Evolutionary conservation across 495 filamentous ascomycete genomes (phyloP).

Genomic region (Friedmanniomyces endolithicus): DNA sequence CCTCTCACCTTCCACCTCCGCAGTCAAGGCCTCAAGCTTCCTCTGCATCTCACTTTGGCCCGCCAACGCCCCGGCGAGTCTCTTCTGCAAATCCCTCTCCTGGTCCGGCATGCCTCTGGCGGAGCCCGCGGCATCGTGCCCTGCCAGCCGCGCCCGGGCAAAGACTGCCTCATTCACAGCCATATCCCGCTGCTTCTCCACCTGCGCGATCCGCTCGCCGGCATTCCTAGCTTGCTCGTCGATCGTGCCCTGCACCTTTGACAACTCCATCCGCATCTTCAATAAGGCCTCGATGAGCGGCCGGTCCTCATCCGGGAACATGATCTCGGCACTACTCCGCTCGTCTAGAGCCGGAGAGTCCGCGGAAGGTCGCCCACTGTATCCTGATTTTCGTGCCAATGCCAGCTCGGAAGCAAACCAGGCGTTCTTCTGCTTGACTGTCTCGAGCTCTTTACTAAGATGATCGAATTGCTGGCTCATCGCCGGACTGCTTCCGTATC

Average conservation of each 20-base stretch:
- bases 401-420: constrained; percentile 96
- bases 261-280: constrained; percentile 73
- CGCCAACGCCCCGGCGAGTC: constrained; percentile 68
- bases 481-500: constrained; percentile 29
- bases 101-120: constrained; percentile 39
- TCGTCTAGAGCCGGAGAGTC: constrained; percentile 66
- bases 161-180: constrained; percentile 88
- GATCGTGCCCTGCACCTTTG: constrained; percentile 72
- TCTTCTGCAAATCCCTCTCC: constrained; percentile 68
- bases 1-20: constrained; percentile 68
- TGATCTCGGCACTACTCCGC: constrained; percentile 50
- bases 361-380: constrained; percentile 53
- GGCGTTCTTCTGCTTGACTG: constrained; percentile 69
- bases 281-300: constrained; percentile 87
- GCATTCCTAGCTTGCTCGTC: constrained; percentile 73
- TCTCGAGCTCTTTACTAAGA: constrained; percentile 70
- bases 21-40: constrained; percentile 50
- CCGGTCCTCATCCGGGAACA: constrained; percentile 78
- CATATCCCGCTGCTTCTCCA: constrained; percentile 83
- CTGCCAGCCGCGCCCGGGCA: constrained; percentile 83
- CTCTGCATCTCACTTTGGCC: constrained; percentile 62
- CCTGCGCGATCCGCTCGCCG: constrained; percentile 78
- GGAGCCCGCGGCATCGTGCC: constrained; percentile 59
- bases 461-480: constrained; percentile 37
- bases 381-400: constrained; percentile 76